Evolutionary conservation across 345 rosid species (phyloP).

Genomic region (Lepidium sativum): DNA sequence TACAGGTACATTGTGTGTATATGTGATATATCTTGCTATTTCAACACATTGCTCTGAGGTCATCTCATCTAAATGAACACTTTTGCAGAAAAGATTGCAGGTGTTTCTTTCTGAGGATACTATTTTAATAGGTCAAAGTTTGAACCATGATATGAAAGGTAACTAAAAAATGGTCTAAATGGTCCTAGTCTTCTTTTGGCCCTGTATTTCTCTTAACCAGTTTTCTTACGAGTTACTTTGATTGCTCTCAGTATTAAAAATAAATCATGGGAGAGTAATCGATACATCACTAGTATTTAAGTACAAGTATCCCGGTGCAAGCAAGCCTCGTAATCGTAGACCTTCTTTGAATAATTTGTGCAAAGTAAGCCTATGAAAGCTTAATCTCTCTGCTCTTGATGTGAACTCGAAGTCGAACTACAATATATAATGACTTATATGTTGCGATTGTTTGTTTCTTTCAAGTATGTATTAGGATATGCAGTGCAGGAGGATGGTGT

Average conservation of each 20-base stretch:
- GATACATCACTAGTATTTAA: slow-evolving; percentile 77
- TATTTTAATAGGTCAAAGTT: slow-evolving; percentile 67
- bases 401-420: not conserved
- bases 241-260: slow-evolving; percentile 47
- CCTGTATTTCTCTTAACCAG: not conserved
- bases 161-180: not conserved
- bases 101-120: slow-evolving; percentile 48
- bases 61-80: not conserved
- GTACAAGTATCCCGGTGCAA: slow-evolving; percentile 27
- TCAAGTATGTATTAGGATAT: slow-evolving; percentile 53
- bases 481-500: slow-evolving; percentile 52
- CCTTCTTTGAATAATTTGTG: slow-evolving; percentile 64
- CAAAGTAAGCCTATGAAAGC: slow-evolving; percentile 35
- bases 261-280: slow-evolving; percentile 64
- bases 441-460: not conserved
- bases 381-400: not conserved
- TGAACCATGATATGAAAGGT: slow-evolving; percentile 64
- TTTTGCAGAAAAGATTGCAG: slow-evolving; percentile 48
- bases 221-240: slow-evolving; percentile 2
- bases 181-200: not conserved
- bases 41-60: not conserved
- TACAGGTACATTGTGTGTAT: slow-evolving; percentile 26
- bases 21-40: not conserved
- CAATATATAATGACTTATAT: not conserved
- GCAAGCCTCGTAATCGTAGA: slow-evolving; percentile 14